Conservation (phyloP, 495 filamentous ascomycete genomes). For the Penicillium daleae region DNA sequence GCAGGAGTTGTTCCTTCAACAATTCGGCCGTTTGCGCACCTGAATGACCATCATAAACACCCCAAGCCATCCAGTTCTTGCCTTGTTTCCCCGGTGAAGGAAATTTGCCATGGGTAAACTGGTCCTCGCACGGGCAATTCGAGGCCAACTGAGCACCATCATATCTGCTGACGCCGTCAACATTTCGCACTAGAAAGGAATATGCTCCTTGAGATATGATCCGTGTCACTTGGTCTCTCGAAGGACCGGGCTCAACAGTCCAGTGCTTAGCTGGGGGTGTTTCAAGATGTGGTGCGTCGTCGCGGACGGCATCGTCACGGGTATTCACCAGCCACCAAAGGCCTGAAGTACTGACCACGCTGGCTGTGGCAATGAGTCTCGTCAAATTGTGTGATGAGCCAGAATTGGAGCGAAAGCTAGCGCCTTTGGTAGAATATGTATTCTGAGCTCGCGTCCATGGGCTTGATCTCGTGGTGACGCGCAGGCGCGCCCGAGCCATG, state of each 20-base stretch:
- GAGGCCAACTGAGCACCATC: conserved; percentile 51
- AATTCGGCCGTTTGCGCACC: conserved; percentile 49
- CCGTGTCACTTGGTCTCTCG: conserved; percentile 29
- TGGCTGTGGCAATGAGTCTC: conserved; percentile 15
- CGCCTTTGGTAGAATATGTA: conserved; percentile 22
- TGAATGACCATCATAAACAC: conserved; percentile 56
- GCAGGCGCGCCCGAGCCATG: conserved; percentile 18
- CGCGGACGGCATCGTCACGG: conserved; percentile 19
- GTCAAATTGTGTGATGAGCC: conserved; percentile 11
- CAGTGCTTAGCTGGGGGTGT: conserved; percentile 19
- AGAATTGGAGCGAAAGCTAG: background rate
- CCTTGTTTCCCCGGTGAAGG: conserved; percentile 39
- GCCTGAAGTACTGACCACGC: conserved; percentile 22
- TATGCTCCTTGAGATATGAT: conserved; percentile 35
- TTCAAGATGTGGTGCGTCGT: conserved; percentile 29
- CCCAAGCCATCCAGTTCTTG: conserved; percentile 52
- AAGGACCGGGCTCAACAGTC: conserved; percentile 19
- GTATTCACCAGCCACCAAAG: conserved; percentile 30
- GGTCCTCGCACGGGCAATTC: conserved; percentile 53
- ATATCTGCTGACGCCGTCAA: conserved; percentile 44
- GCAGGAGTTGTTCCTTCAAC: conserved; percentile 45
- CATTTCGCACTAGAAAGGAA: conserved; percentile 31
- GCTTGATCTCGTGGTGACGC: conserved; percentile 15
- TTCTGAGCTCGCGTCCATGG: conserved; percentile 14
- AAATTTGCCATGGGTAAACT: conserved; percentile 48